A percentile compares a stretch with the other conserved stretches of the same genome.
Conservation (phyloP, 2,329 filamentous ascomycete genomes). For the Sclerotinia sclerotiorum region DNA sequence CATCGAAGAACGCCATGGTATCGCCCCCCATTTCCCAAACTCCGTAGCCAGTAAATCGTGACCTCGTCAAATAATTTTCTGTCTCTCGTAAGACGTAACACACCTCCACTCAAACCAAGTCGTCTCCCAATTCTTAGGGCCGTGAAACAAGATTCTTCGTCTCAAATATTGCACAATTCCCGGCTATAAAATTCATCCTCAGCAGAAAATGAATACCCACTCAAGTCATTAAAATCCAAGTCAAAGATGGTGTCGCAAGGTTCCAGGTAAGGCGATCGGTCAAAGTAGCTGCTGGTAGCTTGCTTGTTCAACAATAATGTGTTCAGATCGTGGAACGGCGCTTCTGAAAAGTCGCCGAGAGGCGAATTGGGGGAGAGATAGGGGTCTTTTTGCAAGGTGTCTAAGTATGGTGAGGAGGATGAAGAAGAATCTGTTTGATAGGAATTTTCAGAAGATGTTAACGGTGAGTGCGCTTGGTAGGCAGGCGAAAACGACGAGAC, state of each 20-base stretch:
- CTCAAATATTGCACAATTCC: not conserved
- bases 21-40: not conserved
- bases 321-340: not conserved
- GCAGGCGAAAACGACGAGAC: not conserved
- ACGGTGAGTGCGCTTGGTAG: constrained; percentile 1
- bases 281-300: not conserved
- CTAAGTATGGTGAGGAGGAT: not conserved
- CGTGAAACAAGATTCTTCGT: not conserved
- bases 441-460: constrained; percentile 5
- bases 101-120: not conserved
- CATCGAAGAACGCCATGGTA: constrained; percentile 3
- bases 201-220: not conserved
- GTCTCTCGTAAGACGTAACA: not conserved
- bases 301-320: not conserved
- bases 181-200: constrained; percentile 1
- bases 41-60: not conserved
- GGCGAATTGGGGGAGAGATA: not conserved
- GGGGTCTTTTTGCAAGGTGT: not conserved
- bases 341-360: not conserved
- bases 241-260: not conserved
- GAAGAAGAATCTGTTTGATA: not conserved
- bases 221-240: not conserved
- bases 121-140: not conserved
- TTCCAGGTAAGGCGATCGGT: not conserved
- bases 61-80: not conserved